phyloP scores from a whole-genome alignment of 257 asterid species.

The Nicotiana paniculata region DNA sequence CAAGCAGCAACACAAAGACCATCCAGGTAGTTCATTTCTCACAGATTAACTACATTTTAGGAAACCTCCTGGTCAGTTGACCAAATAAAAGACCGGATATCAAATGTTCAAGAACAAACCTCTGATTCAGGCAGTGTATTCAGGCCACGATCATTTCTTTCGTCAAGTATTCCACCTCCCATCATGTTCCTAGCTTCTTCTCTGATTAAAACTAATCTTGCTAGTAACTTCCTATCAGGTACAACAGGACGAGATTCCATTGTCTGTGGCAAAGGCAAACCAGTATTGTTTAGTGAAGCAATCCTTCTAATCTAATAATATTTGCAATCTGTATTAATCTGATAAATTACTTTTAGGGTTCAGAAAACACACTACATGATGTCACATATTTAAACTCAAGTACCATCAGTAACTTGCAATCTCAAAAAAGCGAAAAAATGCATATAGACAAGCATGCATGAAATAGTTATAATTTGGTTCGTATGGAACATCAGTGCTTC shows the following conservation, averaged over 20 bases:
- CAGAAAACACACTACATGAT: not conserved
- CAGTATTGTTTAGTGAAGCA: not conserved
- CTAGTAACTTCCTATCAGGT: slow-evolving; percentile 91
- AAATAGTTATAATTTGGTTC: not conserved
- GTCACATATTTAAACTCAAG: not conserved
- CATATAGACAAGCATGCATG: not conserved
- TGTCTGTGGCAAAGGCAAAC: slow-evolving; percentile 39
- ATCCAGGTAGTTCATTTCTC: not conserved
- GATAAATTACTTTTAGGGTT: not conserved
- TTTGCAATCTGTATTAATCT: not conserved
- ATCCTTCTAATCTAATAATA: not conserved
- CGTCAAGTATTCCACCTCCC: slow-evolving; percentile 97
- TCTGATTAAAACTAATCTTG: slow-evolving; percentile 89
- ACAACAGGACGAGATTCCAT: slow-evolving; percentile 83
- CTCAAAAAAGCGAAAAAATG: not conserved
- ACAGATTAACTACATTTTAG: not conserved
- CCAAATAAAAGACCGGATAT: not conserved
- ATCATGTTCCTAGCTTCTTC: slow-evolving; percentile 98
- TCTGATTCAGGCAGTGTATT: slow-evolving; percentile 86
- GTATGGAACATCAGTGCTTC: not conserved
- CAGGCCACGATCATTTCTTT: slow-evolving; percentile 91
- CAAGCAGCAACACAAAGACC: slow-evolving; percentile 3
- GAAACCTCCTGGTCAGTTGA: not conserved
- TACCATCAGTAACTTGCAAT: not conserved
- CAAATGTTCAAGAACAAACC: slow-evolving; percentile 33